Conservation (phyloP, 2,329 filamentous ascomycete genomes). For the Penicillium brevicompactum region DNA sequence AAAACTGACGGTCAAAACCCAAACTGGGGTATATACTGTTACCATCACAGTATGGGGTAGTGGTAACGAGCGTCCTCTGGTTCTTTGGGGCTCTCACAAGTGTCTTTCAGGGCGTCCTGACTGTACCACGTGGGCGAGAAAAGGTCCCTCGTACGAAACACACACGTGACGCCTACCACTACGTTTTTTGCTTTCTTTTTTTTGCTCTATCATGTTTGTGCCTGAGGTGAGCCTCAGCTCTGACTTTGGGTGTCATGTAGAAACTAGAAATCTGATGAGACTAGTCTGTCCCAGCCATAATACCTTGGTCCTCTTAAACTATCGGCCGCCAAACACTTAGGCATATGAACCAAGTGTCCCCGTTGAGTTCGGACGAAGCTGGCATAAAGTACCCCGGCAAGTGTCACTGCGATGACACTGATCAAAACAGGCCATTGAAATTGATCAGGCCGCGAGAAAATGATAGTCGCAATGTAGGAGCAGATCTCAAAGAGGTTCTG, state of each 20-base stretch:
- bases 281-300: background rate
- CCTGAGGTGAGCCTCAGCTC: too few species aligned
- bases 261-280: background rate
- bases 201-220: too few species aligned
- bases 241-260: background rate
- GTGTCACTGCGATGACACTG: slow-evolving; percentile 47
- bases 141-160: too few species aligned
- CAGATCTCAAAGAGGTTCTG: slow-evolving; percentile 72
- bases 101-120: too few species aligned
- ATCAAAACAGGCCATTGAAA: slow-evolving; percentile 66
- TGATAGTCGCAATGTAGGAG: slow-evolving; percentile 66
- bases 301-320: background rate
- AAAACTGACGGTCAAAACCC: too few species aligned
- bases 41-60: too few species aligned
- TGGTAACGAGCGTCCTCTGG: too few species aligned
- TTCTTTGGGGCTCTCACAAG: too few species aligned
- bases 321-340: background rate
- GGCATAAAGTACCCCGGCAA: slow-evolving; percentile 50
- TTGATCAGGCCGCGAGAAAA: slow-evolving; percentile 63
- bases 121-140: too few species aligned
- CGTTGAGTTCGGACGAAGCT: slow-evolving; percentile 59
- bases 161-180: too few species aligned
- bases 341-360: slow-evolving; percentile 61
- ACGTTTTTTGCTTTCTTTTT: too few species aligned
- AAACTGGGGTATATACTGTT: too few species aligned